Evolutionary conservation across 768 basidiomycete genomes (phyloP).

Genomic region (Vishniacozyma victoriae): DNA sequence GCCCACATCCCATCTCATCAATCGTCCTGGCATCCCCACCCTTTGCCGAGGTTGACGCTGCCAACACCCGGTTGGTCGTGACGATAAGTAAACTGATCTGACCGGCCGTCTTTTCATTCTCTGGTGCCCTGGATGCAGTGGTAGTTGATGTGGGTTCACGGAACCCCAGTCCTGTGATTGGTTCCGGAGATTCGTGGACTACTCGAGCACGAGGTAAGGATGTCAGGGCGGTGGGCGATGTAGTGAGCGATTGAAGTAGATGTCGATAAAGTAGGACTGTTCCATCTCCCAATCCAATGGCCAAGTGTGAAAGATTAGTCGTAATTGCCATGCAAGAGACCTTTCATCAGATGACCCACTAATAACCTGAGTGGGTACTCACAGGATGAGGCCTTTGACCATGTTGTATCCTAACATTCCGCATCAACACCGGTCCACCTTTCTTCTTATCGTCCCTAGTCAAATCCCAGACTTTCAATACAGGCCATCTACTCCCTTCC

Average conservation of each 20-base stretch:
- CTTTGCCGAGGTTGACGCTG: slow-evolving; percentile 62
- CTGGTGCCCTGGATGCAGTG: slow-evolving; percentile 33
- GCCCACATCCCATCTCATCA: slow-evolving; percentile 76
- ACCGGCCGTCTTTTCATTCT: slow-evolving; percentile 3
- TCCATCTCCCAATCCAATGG: slow-evolving; percentile 91
- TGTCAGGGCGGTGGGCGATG: slow-evolving; percentile 59
- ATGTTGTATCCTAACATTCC: slow-evolving; percentile 70
- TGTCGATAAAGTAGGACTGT: slow-evolving; percentile 86
- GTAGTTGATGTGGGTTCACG: slow-evolving; percentile 54
- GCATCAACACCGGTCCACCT: slow-evolving; percentile 57
- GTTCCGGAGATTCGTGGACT: slow-evolving; percentile 75
- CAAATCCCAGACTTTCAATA: slow-evolving; percentile 79
- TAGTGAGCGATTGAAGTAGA: slow-evolving; percentile 78
- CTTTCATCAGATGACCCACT: slow-evolving; percentile 45
- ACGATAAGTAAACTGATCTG: slow-evolving; percentile 67
- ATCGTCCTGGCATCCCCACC: slow-evolving; percentile 62
- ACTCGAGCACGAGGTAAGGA: slow-evolving; percentile 78
- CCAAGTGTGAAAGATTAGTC: slow-evolving; percentile 69
- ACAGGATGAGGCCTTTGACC: slow-evolving; percentile 75
- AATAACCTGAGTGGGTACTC: slow-evolving; percentile 10
- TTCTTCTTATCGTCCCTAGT: slow-evolving; percentile 63
- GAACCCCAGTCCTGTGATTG: slow-evolving; percentile 89
- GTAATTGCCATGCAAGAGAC: slow-evolving; percentile 77
- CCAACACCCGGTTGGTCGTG: slow-evolving; percentile 76
- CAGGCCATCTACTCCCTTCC: slow-evolving; percentile 45